A percentile compares a stretch with the other conserved stretches of the same genome.
These are phyloP conservation scores for Candida michaelii DNA, from an alignment of 805 yeast species.

Conservation along the genomic window DNA sequence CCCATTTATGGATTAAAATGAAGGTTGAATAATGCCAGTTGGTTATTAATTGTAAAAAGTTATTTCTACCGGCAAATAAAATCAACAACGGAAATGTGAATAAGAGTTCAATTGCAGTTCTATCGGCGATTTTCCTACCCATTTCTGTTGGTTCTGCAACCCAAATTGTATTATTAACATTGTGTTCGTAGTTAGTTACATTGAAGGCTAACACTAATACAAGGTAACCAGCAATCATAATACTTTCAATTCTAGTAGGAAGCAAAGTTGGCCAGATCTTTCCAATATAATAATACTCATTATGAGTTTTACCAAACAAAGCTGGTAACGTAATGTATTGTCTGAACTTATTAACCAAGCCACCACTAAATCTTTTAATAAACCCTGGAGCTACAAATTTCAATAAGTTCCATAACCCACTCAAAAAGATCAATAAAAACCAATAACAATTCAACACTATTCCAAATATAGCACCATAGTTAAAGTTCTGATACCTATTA, in stretches of 20 bases:
- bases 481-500: conserved; percentile 29
- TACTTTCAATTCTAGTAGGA: conserved; percentile 54
- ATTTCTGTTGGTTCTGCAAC: conserved; percentile 25
- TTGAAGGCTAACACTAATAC: conserved; percentile 30
- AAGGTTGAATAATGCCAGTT: conserved; percentile 66
- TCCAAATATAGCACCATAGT: conserved; percentile 42
- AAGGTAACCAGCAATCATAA: conserved; percentile 42
- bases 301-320: conserved; percentile 19
- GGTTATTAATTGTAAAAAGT: conserved; percentile 58
- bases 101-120: conserved; percentile 51
- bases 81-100: conserved; percentile 58
- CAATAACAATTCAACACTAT: conserved; percentile 28
- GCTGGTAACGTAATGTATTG: conserved; percentile 27
- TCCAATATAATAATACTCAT: conserved; percentile 13
- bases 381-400: conserved; percentile 23
- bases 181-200: conserved; percentile 26
- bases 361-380: conserved; percentile 30
- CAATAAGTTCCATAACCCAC: conserved; percentile 31
- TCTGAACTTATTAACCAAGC: conserved; percentile 22
- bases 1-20: conserved; percentile 65
- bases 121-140: conserved; percentile 49
- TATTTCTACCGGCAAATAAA: conserved; percentile 72
- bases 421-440: conserved; percentile 29
- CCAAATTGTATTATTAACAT: conserved; percentile 26
- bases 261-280: conserved; percentile 26